These are phyloP conservation scores for Dimargaris verticillata DNA, from an alignment of 192 early-diverging fungal genomes.

Conservation along the genomic window DNA sequence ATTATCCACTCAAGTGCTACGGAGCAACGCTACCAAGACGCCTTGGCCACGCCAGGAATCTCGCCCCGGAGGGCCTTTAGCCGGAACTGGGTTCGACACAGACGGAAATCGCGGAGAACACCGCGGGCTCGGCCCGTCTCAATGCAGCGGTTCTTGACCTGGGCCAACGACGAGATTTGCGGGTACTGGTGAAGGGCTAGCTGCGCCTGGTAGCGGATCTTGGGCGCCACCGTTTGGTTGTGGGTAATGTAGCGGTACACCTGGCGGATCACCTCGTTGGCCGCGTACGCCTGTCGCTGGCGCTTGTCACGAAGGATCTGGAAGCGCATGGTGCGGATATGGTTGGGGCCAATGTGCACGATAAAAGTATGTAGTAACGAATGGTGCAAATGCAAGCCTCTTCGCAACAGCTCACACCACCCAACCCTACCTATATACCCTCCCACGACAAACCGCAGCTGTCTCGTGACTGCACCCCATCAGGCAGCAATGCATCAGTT, in stretches of 20 bases:
- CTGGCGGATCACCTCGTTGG: constrained; percentile 52
- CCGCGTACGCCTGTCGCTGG: constrained; percentile 44
- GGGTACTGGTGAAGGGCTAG: constrained; percentile 49
- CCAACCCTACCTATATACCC: too few species aligned
- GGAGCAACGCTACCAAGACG: constrained; percentile 42
- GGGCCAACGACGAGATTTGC: constrained; percentile 38
- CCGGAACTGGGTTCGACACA: constrained; percentile 68
- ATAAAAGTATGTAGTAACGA: too few species aligned
- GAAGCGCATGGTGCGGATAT: constrained; percentile 19
- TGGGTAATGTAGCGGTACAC: constrained; percentile 59
- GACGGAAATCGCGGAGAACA: constrained; percentile 52
- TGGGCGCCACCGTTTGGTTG: constrained; percentile 55
- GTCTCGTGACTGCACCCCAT: too few species aligned
- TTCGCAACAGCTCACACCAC: too few species aligned
- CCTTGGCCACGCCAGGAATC: constrained; percentile 63
- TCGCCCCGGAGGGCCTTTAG: constrained; percentile 61
- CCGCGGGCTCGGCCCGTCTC: constrained; percentile 61
- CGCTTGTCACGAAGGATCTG: constrained; percentile 52
- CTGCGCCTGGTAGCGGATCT: constrained; percentile 62
- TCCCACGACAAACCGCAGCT: too few species aligned
- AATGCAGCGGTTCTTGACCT: constrained; percentile 55
- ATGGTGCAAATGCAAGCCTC: too few species aligned
- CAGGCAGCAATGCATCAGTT: too few species aligned
- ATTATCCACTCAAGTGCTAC: too few species aligned
- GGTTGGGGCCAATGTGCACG: neutral